These are phyloP conservation scores for Pelagomonas calceolata DNA, from an alignment of 108 stramenopile genomes.

Conservation along the genomic window DNA sequence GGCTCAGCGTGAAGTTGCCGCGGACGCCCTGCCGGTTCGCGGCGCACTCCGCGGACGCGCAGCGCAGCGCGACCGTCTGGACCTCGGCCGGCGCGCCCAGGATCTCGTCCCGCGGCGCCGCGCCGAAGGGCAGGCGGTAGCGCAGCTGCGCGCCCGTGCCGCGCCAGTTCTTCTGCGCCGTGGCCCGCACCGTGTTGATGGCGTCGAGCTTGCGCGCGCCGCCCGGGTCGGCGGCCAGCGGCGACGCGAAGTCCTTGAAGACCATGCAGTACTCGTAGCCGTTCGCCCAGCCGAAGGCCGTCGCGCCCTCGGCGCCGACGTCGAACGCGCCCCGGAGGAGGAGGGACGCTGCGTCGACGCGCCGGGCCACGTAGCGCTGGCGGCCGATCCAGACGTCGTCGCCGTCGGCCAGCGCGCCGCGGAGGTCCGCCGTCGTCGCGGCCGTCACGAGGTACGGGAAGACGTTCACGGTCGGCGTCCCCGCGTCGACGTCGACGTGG, in stretches of 20 bases:
- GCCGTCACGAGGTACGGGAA: constrained; percentile 7
- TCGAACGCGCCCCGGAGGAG: neutral
- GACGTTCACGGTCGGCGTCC: neutral
- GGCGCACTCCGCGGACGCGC: constrained; percentile 3
- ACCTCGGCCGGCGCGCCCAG: constrained; percentile 23
- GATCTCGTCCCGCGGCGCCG: neutral
- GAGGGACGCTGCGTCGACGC: neutral
- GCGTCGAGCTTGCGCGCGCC: neutral
- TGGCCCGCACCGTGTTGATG: constrained; percentile 16
- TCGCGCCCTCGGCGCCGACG: constrained; percentile 5
- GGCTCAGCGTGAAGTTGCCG: constrained; percentile 10
- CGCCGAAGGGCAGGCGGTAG: constrained; percentile 4
- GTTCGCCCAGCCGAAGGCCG: constrained; percentile 8
- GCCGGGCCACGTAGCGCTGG: neutral
- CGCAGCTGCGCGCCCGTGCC: constrained; percentile 19
- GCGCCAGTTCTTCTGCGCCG: constrained; percentile 14
- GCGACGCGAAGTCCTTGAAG: constrained; percentile 15
- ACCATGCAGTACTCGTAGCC: constrained; percentile 22
- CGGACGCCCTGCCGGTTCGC: neutral
- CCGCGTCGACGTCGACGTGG: neutral
- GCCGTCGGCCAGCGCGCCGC: constrained; percentile 2
- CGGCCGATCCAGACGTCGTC: constrained; percentile 20
- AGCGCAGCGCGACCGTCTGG: constrained; percentile 24
- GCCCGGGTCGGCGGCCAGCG: neutral
- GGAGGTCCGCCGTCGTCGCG: constrained; percentile 6